These are phyloP conservation scores for Vigna angularis DNA, from an alignment of 306 rosid species.

Conservation along the genomic window DNA sequence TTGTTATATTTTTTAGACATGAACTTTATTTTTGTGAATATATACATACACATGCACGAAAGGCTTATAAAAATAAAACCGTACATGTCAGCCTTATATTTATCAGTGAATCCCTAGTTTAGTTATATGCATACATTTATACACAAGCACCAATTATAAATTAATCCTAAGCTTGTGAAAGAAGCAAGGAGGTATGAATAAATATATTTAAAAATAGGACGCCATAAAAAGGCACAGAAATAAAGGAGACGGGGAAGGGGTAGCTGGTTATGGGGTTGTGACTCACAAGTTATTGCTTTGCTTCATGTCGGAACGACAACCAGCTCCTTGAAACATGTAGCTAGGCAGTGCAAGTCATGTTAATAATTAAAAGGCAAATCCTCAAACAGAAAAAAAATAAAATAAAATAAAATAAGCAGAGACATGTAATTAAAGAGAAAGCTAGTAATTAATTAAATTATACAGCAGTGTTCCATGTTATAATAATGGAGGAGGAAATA, in stretches of 20 bases:
- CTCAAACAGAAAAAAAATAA: conserved; percentile 36
- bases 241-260: not conserved
- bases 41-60: conserved; percentile 15
- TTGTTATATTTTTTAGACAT: not conserved
- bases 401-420: not conserved
- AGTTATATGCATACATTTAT: not conserved
- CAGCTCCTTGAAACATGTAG: conserved; percentile 37
- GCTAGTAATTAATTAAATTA: not conserved
- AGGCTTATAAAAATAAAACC: conserved; percentile 25
- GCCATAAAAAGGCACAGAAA: conserved; percentile 37
- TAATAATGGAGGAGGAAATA: conserved; percentile 35
- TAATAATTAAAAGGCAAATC: conserved; percentile 30
- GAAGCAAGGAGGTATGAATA: conserved; percentile 1
- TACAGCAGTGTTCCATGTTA: conserved; percentile 29
- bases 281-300: conserved; percentile 24
- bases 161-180: conserved; percentile 6
- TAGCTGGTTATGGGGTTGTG: not conserved
- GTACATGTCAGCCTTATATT: conserved; percentile 7
- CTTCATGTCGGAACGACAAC: conserved; percentile 38
- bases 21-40: not conserved
- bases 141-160: not conserved
- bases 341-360: conserved; percentile 9
- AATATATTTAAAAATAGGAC: not conserved
- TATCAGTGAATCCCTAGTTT: conserved; percentile 24
- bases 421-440: not conserved